A percentile compares a stretch with the other conserved stretches of the same genome.
Evolutionary conservation across 768 basidiomycete genomes (phyloP).

Genomic region (Podaxis rugospora): DNA sequence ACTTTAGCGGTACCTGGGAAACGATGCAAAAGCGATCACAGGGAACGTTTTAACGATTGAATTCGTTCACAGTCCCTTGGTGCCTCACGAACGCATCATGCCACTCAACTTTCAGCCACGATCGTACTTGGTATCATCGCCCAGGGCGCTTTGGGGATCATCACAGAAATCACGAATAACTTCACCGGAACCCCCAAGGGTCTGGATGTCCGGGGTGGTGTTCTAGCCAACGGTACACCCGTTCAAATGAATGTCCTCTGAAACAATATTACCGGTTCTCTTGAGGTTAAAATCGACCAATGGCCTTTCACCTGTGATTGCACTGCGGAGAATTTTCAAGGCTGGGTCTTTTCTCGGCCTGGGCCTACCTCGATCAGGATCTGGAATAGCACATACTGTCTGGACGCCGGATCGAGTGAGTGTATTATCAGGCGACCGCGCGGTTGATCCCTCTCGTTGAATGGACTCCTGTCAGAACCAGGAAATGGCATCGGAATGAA

Average conservation of each 20-base stretch:
- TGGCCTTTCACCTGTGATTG: slow-evolving; percentile 27
- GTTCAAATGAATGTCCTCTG: slow-evolving; percentile 22
- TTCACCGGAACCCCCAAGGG: slow-evolving; percentile 17
- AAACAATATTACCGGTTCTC: not conserved
- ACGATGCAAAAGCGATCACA: no score
- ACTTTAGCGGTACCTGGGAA: no score
- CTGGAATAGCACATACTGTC: slow-evolving; percentile 22
- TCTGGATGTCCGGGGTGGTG: slow-evolving; percentile 23
- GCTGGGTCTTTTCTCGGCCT: slow-evolving; percentile 26
- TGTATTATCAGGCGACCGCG: not conserved
- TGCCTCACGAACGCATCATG: not conserved
- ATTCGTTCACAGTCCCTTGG: not conserved
- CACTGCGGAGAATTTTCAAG: slow-evolving; percentile 26
- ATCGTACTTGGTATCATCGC: not conserved
- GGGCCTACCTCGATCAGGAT: slow-evolving; percentile 7
- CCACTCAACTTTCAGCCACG: not conserved
- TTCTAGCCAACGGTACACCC: slow-evolving; percentile 22
- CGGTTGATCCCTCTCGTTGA: not conserved
- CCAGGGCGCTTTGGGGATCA: not conserved
- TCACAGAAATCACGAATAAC: not conserved
- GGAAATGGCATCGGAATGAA: slow-evolving; percentile 15
- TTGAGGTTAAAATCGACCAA: not conserved
- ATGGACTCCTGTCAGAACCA: not conserved
- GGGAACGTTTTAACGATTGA: no score
- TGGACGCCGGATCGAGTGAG: slow-evolving; percentile 31